A percentile compares a stretch with the other conserved stretches of the same genome.
phyloP scores from a whole-genome alignment of 768 basidiomycete species.

The Lactarius akahatsu region DNA sequence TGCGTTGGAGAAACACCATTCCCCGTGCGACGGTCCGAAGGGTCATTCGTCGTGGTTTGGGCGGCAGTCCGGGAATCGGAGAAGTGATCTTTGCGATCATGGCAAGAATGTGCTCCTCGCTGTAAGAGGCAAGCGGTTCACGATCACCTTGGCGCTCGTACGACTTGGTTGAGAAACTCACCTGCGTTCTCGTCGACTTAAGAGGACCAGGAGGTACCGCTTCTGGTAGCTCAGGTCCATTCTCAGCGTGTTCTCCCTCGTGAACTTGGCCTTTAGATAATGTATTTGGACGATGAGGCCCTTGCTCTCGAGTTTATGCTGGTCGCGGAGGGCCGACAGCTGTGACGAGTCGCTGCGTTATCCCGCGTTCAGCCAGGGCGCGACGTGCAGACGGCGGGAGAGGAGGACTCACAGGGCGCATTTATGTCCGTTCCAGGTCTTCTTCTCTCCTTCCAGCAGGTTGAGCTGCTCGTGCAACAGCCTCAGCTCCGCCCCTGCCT shows the following conservation, averaged over 20 bases:
- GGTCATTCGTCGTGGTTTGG: slow-evolving; percentile 44
- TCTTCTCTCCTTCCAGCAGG: slow-evolving; percentile 38
- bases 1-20: slow-evolving; percentile 63
- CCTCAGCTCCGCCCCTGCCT: slow-evolving; percentile 62
- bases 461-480: slow-evolving; percentile 40
- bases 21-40: slow-evolving; percentile 58
- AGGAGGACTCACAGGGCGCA: slow-evolving; percentile 53
- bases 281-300: slow-evolving; percentile 87
- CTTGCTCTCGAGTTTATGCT: slow-evolving; percentile 86
- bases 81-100: slow-evolving; percentile 77
- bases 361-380: slow-evolving; percentile 7
- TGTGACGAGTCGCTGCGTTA: slow-evolving; percentile 50
- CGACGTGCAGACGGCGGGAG: not conserved
- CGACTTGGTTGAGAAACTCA: slow-evolving; percentile 34
- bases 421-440: slow-evolving; percentile 59
- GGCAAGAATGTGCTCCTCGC: slow-evolving; percentile 70
- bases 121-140: slow-evolving; percentile 32
- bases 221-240: slow-evolving; percentile 83
- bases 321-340: slow-evolving; percentile 53
- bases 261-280: slow-evolving; percentile 91
- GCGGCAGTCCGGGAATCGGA: slow-evolving; percentile 44
- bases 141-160: not conserved
- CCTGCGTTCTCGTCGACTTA: slow-evolving; percentile 71
- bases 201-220: slow-evolving; percentile 73
- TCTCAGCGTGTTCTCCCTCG: slow-evolving; percentile 79